phyloP scores from a whole-genome alignment of 2,329 filamentous ascomycete species.

The Stachybotrys elegans region DNA sequence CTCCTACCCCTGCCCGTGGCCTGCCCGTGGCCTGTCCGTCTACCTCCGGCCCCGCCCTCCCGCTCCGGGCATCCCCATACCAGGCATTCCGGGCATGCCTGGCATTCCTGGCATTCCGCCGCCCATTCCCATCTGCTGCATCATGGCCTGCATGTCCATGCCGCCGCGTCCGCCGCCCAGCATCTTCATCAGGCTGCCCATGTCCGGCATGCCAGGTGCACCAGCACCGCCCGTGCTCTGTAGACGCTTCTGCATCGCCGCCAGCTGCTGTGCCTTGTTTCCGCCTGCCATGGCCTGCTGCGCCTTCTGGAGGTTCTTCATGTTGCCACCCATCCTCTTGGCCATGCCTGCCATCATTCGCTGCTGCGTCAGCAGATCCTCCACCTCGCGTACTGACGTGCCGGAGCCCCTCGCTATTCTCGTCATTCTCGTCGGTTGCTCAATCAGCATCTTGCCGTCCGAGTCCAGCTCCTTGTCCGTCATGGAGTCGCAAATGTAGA shows the following conservation, averaged over 20 bases:
- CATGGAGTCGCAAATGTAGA: constrained; percentile 99
- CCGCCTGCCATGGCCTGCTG: constrained; percentile 87
- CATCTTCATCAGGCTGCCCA: constrained; percentile 89
- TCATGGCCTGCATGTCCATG: constrained; percentile 76
- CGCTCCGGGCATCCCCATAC: constrained; percentile 24
- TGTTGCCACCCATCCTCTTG: constrained; percentile 96
- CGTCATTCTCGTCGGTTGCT: constrained; percentile 90
- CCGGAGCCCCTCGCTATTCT: constrained; percentile 85
- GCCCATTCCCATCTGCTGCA: constrained; percentile 65
- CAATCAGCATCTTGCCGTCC: constrained; percentile 89
- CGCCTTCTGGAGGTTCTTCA: constrained; percentile 95
- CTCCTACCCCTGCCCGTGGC: neutral
- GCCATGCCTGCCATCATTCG: constrained; percentile 99
- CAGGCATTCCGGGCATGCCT: constrained; percentile 17
- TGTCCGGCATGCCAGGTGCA: constrained; percentile 69
- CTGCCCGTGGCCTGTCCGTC: neutral
- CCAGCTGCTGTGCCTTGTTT: constrained; percentile 89
- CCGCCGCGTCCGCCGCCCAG: constrained; percentile 60
- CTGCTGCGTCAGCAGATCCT: constrained; percentile 95
- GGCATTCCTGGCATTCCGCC: constrained; percentile 28
- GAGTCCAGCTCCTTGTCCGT: constrained; percentile 92
- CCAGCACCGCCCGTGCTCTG: constrained; percentile 82
- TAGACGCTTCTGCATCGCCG: constrained; percentile 94
- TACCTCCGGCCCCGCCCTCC: constrained; percentile 26
- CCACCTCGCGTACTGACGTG: constrained; percentile 86